A percentile compares a stretch with the other conserved stretches of the same genome.
Evolutionary conservation across 2,329 filamentous ascomycete species (phyloP).

Genomic region (Tolypocladium inflatum): DNA sequence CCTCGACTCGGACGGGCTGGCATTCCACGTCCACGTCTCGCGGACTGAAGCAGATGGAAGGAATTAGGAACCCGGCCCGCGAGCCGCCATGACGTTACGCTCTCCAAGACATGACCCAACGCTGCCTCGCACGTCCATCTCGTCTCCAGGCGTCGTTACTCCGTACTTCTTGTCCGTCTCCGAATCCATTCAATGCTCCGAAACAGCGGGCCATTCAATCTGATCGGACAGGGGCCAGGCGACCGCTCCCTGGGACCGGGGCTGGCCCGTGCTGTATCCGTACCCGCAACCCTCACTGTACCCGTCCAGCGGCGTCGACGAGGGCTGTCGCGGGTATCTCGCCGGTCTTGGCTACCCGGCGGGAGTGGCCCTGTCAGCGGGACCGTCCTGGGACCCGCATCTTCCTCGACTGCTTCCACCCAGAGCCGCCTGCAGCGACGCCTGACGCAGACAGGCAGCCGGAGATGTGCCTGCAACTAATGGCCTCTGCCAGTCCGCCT

Average conservation of each 20-base stretch:
- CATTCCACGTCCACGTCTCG: background rate
- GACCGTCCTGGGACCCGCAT: background rate
- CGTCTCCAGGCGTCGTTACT: background rate
- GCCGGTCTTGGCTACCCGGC: background rate
- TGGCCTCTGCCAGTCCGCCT: too few species aligned
- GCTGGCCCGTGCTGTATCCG: background rate
- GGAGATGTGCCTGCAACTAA: too few species aligned
- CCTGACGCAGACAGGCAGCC: background rate
- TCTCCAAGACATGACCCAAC: too few species aligned
- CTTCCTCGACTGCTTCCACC: background rate
- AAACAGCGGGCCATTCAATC: background rate
- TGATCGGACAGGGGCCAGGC: too few species aligned
- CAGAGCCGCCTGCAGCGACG: background rate
- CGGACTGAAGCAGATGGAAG: too few species aligned
- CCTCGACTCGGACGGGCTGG: background rate
- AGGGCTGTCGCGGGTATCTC: background rate
- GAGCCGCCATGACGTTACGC: background rate
- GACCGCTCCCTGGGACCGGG: background rate
- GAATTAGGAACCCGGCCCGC: background rate
- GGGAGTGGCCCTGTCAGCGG: background rate
- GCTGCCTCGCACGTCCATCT: background rate
- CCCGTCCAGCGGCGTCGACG: background rate
- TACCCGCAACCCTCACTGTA: background rate
- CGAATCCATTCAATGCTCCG: background rate
- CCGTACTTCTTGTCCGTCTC: background rate